Evolutionary conservation across 768 basidiomycete species (phyloP).

Genomic region (Punctularia strigosozonata): DNA sequence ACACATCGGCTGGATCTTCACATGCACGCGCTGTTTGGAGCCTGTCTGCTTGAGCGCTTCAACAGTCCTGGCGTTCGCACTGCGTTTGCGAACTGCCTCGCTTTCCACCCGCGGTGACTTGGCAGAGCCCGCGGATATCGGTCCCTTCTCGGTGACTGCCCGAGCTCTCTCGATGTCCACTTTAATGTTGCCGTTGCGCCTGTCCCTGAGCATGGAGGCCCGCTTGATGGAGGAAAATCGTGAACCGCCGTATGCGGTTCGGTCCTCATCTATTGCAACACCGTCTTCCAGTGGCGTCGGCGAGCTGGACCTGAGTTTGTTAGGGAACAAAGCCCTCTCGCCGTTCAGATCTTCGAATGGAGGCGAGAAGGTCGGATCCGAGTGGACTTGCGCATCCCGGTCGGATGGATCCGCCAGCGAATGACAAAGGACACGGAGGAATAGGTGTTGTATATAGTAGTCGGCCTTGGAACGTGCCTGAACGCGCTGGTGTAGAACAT

Average conservation of each 20-base stretch:
- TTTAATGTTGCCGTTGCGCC: no score
- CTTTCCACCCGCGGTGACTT: no score
- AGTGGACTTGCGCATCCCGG: no score
- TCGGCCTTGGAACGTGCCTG: slow-evolving; percentile 56
- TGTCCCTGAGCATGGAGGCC: no score
- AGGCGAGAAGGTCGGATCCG: no score
- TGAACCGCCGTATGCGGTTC: no score
- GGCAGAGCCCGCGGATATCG: no score
- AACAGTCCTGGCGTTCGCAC: slow-evolving; percentile 13
- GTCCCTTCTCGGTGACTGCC: no score
- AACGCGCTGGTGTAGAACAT: slow-evolving; percentile 44
- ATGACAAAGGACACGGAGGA: slow-evolving; percentile 58
- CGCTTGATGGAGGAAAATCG: no score
- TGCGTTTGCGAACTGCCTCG: slow-evolving; percentile 21
- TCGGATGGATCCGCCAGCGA: slow-evolving; percentile 25
- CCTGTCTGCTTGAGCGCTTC: slow-evolving; percentile 38
- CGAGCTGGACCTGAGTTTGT: slow-evolving; percentile 11
- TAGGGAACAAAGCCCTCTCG: slow-evolving; percentile 18
- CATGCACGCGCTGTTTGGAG: slow-evolving; percentile 43
- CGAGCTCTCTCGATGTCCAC: no score
- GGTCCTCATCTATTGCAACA: no score
- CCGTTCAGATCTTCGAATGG: slow-evolving; percentile 12
- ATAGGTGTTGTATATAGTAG: slow-evolving; percentile 61
- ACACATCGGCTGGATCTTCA: slow-evolving; percentile 51
- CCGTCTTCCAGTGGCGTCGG: no score